Evolutionary conservation across 108 stramenopile species (phyloP), one percentile per base, ranked within the genome.

Genomic region (Cyclotella choctawhatcheeana): DNA sequence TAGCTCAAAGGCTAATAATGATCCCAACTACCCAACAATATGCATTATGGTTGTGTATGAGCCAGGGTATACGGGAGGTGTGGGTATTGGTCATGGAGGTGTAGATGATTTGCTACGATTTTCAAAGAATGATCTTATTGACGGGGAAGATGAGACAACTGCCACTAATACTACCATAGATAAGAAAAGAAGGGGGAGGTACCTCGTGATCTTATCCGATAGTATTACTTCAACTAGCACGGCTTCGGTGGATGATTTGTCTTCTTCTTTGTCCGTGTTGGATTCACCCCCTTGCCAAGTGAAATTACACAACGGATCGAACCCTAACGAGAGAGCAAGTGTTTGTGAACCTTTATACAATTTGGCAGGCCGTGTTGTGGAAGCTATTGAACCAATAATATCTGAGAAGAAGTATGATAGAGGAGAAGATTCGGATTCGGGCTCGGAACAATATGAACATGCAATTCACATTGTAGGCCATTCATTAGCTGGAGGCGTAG

Each of bases 391-490:
- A 51, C 67, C 73, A 31, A 58, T 70, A 14, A 32, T 43, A 21
- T 35, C 32, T 25, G 55, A 12, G n/a, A 30, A 18, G 20, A 44
- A 45, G 21, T 31, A 18, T 37, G 30, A 18, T 37, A 26, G 18
- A 35, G 26, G 29, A 12, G 30, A 26, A 44, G 26, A 35, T 17
- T 37, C 35, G 34, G 52, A 55, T 24, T 52, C 7, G 13, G 53
- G 58, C 30, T 1, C 44, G 10, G 53, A 44, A 35, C 12, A 37
- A 35, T 50, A 64, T 34, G 35, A 60, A 44, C 72, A 84, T 12
- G 93, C 91, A 24, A 77, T 92, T 63, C 93, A 94, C 55, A 81
- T 94, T 79, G 89, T 94, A 24, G 93, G 93, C 3, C 81, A 85
- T 60, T 90, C 90, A 0, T 67, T 94, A 63, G 83, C 89, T 4